A percentile compares a stretch with the other conserved stretches of the same genome.
phyloP scores from a whole-genome alignment of 225 moss, liverwort and hornwort species.

The Asterella californica region DNA sequence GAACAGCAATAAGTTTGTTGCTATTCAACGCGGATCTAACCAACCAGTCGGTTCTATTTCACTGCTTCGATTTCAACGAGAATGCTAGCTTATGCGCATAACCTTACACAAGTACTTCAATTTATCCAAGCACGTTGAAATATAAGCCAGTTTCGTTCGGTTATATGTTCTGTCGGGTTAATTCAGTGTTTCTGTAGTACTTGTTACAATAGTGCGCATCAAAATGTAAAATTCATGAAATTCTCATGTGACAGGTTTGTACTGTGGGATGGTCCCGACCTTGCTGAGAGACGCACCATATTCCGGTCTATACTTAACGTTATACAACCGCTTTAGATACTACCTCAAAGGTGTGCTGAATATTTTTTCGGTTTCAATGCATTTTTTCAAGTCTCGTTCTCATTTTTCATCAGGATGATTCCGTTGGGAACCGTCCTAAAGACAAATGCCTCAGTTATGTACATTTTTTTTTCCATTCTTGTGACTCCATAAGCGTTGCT shows the following conservation, averaged over 20 bases:
- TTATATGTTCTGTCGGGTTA: neutral
- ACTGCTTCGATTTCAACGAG: too few species aligned
- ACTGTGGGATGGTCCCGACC: slow-evolving; percentile 83
- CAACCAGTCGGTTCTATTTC: neutral
- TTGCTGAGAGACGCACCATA: slow-evolving; percentile 83
- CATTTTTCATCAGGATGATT: too few species aligned
- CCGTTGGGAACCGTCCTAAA: too few species aligned
- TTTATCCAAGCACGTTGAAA: neutral
- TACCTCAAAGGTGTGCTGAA: slow-evolving; percentile 56
- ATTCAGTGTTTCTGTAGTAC: neutral
- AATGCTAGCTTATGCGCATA: too few species aligned
- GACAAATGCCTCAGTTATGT: too few species aligned
- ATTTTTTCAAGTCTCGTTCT: too few species aligned
- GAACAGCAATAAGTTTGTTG: neutral
- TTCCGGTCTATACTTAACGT: slow-evolving; percentile 81
- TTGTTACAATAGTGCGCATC: neutral
- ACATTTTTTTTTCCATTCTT: too few species aligned
- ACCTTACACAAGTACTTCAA: neutral
- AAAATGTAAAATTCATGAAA: neutral
- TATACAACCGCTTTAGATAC: slow-evolving; percentile 74
- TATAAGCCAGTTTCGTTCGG: too few species aligned
- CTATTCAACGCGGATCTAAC: neutral
- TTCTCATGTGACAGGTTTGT: slow-evolving; percentile 53
- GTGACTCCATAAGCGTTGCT: neutral
- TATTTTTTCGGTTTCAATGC: too few species aligned